These are phyloP conservation scores for Fraxinus cuspidata DNA, from an alignment of 257 asterid species.

Conservation along the genomic window DNA sequence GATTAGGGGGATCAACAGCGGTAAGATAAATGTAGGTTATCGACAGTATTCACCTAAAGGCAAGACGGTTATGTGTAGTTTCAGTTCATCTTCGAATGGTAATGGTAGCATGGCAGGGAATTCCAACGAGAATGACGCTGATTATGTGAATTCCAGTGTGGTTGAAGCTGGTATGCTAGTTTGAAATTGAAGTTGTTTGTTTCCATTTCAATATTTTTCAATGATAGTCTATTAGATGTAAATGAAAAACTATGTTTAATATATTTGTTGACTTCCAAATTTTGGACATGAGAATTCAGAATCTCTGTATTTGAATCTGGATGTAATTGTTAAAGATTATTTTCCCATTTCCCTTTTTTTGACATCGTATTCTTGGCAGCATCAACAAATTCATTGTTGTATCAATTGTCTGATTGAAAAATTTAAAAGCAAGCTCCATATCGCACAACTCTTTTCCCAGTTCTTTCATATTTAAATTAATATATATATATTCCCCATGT, in stretches of 20 bases:
- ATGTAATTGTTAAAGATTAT: not conserved
- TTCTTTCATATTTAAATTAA: not conserved
- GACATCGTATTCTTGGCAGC: not conserved
- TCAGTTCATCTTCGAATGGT: conserved; percentile 87
- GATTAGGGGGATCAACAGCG: conserved; percentile 34
- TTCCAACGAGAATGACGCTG: conserved; percentile 69
- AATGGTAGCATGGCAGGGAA: conserved; percentile 87
- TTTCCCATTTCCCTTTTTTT: not conserved
- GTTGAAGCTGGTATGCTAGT: conserved; percentile 78
- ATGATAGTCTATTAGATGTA: not conserved
- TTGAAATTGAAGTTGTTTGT: not conserved
- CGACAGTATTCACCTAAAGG: conserved; percentile 33
- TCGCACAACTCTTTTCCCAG: not conserved
- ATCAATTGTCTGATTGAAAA: not conserved
- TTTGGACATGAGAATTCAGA: not conserved
- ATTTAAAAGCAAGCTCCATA: not conserved
- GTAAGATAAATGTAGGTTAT: conserved; percentile 27
- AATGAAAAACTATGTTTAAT: not conserved
- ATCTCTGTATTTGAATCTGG: not conserved
- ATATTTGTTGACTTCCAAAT: not conserved
- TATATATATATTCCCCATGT: not conserved
- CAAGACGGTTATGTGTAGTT: conserved; percentile 49
- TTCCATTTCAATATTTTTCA: not conserved
- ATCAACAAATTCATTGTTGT: not conserved
- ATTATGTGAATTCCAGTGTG: conserved; percentile 84